Evolutionary conservation across 179 eudicot genomes (phyloP), one percentile per base, ranked within the genome.

Genomic region (Beta corolliflora): DNA sequence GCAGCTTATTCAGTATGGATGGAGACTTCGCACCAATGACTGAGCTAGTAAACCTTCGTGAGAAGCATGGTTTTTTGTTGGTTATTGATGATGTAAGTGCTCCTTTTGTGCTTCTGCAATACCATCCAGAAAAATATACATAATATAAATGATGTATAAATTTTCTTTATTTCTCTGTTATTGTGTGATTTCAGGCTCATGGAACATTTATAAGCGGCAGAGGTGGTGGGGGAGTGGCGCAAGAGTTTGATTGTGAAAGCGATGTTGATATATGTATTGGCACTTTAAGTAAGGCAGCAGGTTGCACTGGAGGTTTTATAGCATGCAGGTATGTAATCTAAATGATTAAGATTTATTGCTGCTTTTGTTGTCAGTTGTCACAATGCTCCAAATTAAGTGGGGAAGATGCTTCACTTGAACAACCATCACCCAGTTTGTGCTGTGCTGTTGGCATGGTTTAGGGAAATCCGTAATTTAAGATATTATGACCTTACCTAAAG

Each of bases 1-100:
- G 80, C 97, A 95, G 99, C 95, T 87, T 96, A 85, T 96, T 96
- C 86, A 96, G 99, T 81, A 96, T 96, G 99, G 99, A 96, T 86
- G 99, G 99, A 81, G 99, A 96, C 85, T 92, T 96, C 77, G 98
- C 99, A 81, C 99, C 98, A 59, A 90, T 96, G 93, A 67, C 41
- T 59, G 93, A 90, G 88, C 98, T 96, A 77, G 91, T 85, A 55
- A 84, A 86, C 79, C 98, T 96, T 77, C 97, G 99, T 29, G 90
- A 83, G 84, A 91, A 87, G 87, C 99, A 96, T 87, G 91, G 92
- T 4, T 94, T 96, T 92, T 84, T 96, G 86, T 88, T 92, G 81
- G 96, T 87, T 80, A 90, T 96, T 84, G 99, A 96, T 84, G 99
- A 96, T 85, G 99, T 95, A 86, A 89, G 99, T 88, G 46, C 68